Conservation (phyloP, 164 flowering plant species). For the Malania oleifera region DNA sequence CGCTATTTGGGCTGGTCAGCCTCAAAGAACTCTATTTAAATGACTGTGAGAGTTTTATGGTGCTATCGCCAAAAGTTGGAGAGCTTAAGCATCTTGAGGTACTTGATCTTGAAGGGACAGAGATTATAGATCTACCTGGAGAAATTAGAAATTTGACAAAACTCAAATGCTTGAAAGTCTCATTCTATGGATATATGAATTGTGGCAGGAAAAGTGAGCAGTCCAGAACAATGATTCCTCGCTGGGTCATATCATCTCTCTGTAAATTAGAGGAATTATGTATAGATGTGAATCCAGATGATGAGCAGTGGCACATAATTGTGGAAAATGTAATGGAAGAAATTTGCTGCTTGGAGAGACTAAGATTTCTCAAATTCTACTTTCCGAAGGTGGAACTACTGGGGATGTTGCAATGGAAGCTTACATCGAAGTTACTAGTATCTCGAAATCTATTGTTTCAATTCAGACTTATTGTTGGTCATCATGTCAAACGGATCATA, state of each 20-base stretch:
- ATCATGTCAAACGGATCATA: neutral
- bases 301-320: conserved; percentile 7
- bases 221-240: neutral
- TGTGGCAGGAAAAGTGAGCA: neutral
- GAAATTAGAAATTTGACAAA: conserved; percentile 1
- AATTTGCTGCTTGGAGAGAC: neutral
- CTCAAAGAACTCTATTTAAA: conserved; percentile 13
- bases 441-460: too few relatives aligned
- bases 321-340: neutral
- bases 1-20: conserved; percentile 1
- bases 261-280: conserved; percentile 6
- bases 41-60: conserved; percentile 1
- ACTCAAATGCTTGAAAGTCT: conserved; percentile 4
- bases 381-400: conserved; percentile 11
- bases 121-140: conserved; percentile 1
- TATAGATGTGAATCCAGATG: conserved; percentile 5
- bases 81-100: conserved; percentile 6
- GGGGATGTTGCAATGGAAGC: neutral
- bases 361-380: conserved; percentile 5
- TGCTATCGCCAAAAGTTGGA: conserved; percentile 2
- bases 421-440: too few relatives aligned
- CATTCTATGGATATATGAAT: neutral
- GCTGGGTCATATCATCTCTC: neutral
- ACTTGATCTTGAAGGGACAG: conserved; percentile 1
- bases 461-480: conserved; percentile 5